Conservation (phyloP, 495 filamentous ascomycete genomes). For the Neurospora sp. region DNA sequence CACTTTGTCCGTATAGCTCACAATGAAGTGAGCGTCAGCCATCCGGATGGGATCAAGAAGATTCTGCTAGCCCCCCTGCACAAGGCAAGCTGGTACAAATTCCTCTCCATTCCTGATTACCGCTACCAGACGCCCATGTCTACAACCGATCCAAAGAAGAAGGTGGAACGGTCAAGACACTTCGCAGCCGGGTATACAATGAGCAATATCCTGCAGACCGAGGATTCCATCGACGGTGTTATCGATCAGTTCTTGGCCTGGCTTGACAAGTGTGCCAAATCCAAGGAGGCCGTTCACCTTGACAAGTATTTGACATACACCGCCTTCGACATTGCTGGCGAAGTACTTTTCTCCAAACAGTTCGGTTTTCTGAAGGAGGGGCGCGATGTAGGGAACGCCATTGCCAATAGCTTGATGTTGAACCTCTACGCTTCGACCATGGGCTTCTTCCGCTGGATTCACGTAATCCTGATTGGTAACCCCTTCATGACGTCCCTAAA, state of each 20-base stretch:
- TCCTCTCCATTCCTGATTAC: slow-evolving; percentile 30
- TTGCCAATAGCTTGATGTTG: slow-evolving; percentile 10
- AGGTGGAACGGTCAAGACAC: slow-evolving; percentile 25
- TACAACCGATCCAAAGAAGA: slow-evolving; percentile 25
- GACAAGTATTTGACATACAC: slow-evolving; percentile 30
- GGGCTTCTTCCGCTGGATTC: slow-evolving; percentile 30
- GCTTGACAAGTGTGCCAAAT: slow-evolving; percentile 18
- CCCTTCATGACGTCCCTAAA: slow-evolving; percentile 31
- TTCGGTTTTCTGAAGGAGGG: slow-evolving; percentile 34
- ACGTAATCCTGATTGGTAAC: slow-evolving; percentile 27
- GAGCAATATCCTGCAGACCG: slow-evolving; percentile 30
- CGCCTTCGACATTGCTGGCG: slow-evolving; percentile 27
- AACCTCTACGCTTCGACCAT: slow-evolving; percentile 20
- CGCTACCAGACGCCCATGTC: slow-evolving; percentile 36
- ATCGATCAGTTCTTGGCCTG: slow-evolving; percentile 23
- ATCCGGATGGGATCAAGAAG: slow-evolving; percentile 33
- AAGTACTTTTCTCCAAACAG: slow-evolving; percentile 22
- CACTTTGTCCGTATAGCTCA: slow-evolving; percentile 38
- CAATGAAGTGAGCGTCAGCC: slow-evolving; percentile 40
- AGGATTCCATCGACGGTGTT: slow-evolving; percentile 28
- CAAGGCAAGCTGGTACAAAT: slow-evolving; percentile 20
- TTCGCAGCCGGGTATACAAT: slow-evolving; percentile 29
- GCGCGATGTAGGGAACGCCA: slow-evolving; percentile 29
- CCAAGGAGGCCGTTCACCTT: slow-evolving; percentile 16
- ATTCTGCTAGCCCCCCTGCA: slow-evolving; percentile 14